Evolutionary conservation across 495 filamentous ascomycete genomes (phyloP).

Genomic region (Neurospora tetrasperma): DNA sequence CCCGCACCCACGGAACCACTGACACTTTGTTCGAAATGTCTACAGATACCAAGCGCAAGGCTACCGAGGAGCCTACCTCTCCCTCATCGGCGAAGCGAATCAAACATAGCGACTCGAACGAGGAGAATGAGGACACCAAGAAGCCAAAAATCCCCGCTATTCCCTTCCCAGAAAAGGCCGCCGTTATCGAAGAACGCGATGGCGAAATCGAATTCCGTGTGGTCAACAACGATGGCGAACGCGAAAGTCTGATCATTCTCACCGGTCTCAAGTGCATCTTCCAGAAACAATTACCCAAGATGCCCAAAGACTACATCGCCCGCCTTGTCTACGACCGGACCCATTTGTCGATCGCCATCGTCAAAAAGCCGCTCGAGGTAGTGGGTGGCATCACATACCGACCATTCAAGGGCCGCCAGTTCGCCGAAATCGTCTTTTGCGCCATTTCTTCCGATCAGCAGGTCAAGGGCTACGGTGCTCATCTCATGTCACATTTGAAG

Average conservation of each 20-base stretch:
- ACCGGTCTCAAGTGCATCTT: conserved; percentile 97
- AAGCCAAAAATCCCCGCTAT: conserved; percentile 47
- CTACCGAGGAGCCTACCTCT: conserved; percentile 56
- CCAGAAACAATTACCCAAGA: conserved; percentile 96
- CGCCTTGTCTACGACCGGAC: conserved; percentile 94
- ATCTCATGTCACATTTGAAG: conserved; percentile 96
- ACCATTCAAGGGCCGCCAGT: conserved; percentile 84
- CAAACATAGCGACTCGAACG: conserved; percentile 47
- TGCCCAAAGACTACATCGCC: conserved; percentile 98
- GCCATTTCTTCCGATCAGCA: conserved; percentile 97
- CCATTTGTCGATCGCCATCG: conserved; percentile 91
- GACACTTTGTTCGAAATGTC: background rate
- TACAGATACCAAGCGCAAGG: conserved; percentile 66
- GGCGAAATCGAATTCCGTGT: conserved; percentile 97
- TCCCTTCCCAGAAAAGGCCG: conserved; percentile 83
- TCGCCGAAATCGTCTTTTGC: conserved; percentile 98
- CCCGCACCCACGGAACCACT: background rate
- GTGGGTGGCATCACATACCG: conserved; percentile 96
- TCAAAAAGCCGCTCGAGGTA: conserved; percentile 91
- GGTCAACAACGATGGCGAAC: conserved; percentile 87
- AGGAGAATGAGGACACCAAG: conserved; percentile 30
- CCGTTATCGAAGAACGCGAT: conserved; percentile 85
- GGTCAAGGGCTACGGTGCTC: conserved; percentile 96
- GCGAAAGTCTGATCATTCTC: conserved; percentile 85
- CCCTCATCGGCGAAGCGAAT: conserved; percentile 53